Evolutionary conservation across 1,139 yeast genomes (phyloP), one percentile per base, ranked within the genome.

Genomic region (Pichia cactophila): DNA sequence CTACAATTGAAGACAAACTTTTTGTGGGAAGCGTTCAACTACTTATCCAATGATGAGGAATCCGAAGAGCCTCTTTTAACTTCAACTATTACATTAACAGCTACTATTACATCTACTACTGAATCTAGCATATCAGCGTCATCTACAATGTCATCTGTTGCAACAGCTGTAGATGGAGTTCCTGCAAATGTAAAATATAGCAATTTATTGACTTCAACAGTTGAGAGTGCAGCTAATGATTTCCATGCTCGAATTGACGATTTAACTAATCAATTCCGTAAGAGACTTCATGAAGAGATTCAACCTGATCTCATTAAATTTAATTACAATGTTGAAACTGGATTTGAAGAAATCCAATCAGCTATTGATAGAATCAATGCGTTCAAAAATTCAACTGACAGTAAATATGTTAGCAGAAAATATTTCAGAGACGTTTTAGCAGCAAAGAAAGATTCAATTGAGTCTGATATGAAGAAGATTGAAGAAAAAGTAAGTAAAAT

Each of bases 291-390:
- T 47, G 72, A 72, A 5, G 54, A 58, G 2, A 60, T 81, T 26
- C 70, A 75, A 12, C 66, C 66, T 1, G 63, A 64, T 31, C 66
- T 82, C 48, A 72, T 72, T 53, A 54, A 61, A 1, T 63, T 81
- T 44, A 75, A 79, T 50, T 62, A 59, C n/a, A 59, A 59, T 2
- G 73, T 75, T 51, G 73, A 73, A 54, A 55, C 60, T 17, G 72
- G 73, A 43, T 81, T 79, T 61, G 69, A 71, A 50, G 65, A 63
- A 4, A 66, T 81, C 48, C 74, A 77, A 55, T 63, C 64, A 44
- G 67, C 74, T 55, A 75, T 81, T 36, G 61, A 64, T 43, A 70
- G 71, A 29, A 77, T 83, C 49, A 74, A 80, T 58, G 74, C 77
- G 54, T 75, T 74, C 49, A 68, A 69, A 41, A 76, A 72, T 42